A percentile compares a stretch with the other conserved stretches of the same genome.
phyloP scores from a whole-genome alignment of 2,329 filamentous ascomycete species.

The Cordyceps farinosa region DNA sequence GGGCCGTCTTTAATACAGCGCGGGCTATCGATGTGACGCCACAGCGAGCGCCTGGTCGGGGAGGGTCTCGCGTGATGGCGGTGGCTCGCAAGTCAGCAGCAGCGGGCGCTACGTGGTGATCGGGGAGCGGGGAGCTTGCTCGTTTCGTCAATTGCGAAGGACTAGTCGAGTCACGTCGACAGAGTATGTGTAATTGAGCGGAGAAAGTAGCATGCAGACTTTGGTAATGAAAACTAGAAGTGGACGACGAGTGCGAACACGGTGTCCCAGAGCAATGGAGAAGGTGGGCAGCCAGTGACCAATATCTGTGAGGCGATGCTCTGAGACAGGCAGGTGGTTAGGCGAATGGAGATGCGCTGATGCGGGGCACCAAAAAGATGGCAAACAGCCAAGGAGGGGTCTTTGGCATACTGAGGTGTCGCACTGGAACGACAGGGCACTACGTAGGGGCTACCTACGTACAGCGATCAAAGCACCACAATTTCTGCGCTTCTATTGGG shows the following conservation, averaged over 20 bases:
- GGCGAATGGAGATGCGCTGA: background rate
- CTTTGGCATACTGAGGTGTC: background rate
- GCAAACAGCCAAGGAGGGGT: background rate
- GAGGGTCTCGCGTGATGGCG: background rate
- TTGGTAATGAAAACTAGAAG: conserved; percentile 16
- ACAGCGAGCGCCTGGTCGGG: background rate
- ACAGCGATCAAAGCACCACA: too few species aligned
- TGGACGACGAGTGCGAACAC: background rate
- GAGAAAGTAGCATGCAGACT: background rate
- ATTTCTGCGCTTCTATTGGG: too few species aligned
- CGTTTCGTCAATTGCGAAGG: background rate
- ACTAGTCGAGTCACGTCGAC: background rate
- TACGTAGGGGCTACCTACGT: background rate
- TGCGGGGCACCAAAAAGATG: conserved; percentile 11
- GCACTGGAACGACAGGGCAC: too few species aligned
- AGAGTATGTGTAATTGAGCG: background rate
- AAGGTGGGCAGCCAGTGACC: background rate
- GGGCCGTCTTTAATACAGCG: conserved; percentile 24
- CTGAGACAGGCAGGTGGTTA: conserved; percentile 12
- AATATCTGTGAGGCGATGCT: background rate
- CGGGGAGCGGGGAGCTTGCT: background rate
- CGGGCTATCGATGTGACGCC: conserved; percentile 19
- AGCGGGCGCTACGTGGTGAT: background rate
- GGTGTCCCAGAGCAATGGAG: background rate
- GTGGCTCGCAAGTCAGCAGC: background rate